Base-by-base conservation (phyloP, 805 yeast species). In the Zygosaccharomyces bailii region DNA sequence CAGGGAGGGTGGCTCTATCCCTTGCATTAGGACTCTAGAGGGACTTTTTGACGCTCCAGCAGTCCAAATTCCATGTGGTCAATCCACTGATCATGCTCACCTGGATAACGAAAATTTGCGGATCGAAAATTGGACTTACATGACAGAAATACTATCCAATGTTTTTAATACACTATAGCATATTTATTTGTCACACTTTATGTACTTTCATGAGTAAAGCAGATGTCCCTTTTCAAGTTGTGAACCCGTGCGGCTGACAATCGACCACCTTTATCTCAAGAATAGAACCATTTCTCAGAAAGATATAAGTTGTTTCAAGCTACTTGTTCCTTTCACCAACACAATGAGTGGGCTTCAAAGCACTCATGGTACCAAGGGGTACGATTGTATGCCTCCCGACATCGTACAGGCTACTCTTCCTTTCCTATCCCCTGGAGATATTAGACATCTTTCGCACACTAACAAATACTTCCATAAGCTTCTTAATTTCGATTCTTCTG, bases 1-100 rank as follows among this genome's bases (percentile, higher is more conserved):
- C 24, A 78, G 98, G 52, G 99, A 93, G 68, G 99, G 99, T 49
- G 99, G 99, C 0, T 87, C 97, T 0, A 89, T 91, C 61, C 97
- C 99, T 1, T 83, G 91, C 8, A 81, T 93, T 5, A 68, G 96
- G 50, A 84, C 84, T 48, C 67, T 91, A 52, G 99, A 91, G 56
- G 86, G 86, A 62, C 70, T 76, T 9, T 86, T 91, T 53, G 65
- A 74, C 42, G 96, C 98, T 2, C 86, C 87, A 19, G 98, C 96
- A 1, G 95, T 91, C 0, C 98, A 93, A 64, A 78, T 93, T 25
- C 98, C 99, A 2, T 88, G 97, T 59, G 99, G 98, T 0, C 99
- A 91, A 68, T 78, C 91, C 1, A 80, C 93, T 34, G 98, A 93
- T 63, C 87, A 88, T 57, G 98, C 97, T 1, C 99, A 91, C 69